A percentile compares a stretch with the other conserved stretches of the same genome.
phyloP scores from a whole-genome alignment of 305 asterid genomes.

The Fraxinus dipetala region DNA sequence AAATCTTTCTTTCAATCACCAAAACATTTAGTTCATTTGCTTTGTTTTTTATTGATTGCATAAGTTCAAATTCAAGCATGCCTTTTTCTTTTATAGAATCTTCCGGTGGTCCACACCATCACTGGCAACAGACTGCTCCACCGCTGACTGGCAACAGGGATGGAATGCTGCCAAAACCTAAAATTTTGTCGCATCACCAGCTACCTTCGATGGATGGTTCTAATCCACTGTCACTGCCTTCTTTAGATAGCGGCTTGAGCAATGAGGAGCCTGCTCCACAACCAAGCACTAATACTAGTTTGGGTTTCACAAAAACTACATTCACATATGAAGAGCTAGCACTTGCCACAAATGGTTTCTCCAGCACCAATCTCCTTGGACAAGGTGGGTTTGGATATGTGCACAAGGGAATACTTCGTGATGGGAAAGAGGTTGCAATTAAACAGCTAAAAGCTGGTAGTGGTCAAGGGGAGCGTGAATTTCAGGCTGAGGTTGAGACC shows the following conservation, averaged over 20 bases:
- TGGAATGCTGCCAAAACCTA: slow-evolving; percentile 32
- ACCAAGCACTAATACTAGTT: slow-evolving; percentile 22
- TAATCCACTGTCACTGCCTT: slow-evolving; percentile 34
- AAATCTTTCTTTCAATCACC: neutral
- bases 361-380: slow-evolving; percentile 59
- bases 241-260: slow-evolving; percentile 37
- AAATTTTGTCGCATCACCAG: slow-evolving; percentile 30
- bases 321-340: slow-evolving; percentile 78
- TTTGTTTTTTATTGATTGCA: slow-evolving; percentile 6
- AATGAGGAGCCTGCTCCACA: slow-evolving; percentile 33
- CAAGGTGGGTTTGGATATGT: slow-evolving; percentile 91
- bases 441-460: slow-evolving; percentile 75
- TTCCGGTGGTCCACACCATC: slow-evolving; percentile 34
- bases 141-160: slow-evolving; percentile 29
- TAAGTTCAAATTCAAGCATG: neutral
- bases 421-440: slow-evolving; percentile 71
- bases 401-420: slow-evolving; percentile 65
- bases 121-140: slow-evolving; percentile 8
- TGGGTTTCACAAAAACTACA: slow-evolving; percentile 36
- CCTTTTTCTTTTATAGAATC: slow-evolving; percentile 32
- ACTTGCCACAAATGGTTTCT: slow-evolving; percentile 57
- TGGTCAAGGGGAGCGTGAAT: slow-evolving; percentile 85
- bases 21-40: neutral
- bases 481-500: slow-evolving; percentile 85
- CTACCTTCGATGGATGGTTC: slow-evolving; percentile 40